Base-by-base conservation (phyloP, 768 basidiomycete genomes). In the Podaxis pistillaris region DNA sequence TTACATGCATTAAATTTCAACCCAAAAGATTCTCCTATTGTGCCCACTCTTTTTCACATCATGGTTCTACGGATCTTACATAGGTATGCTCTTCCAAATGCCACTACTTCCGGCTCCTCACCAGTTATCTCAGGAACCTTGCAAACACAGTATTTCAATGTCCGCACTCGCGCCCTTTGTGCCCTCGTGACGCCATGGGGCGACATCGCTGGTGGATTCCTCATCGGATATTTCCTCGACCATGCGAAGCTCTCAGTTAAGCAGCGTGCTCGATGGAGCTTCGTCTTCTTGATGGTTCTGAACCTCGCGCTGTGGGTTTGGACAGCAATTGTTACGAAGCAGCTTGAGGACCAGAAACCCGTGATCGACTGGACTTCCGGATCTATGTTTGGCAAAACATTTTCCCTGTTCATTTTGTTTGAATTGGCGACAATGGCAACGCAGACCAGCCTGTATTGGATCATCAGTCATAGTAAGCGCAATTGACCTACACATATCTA, bases 341-440 rank as follows among this genome's bases (percentile, higher is more conserved):
- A 71, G 47, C 67, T 73, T 24, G 67, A 73, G 59, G 72, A 72
- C 54, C 36, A 69, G 38, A 47, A 68, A 49, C 74, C 74, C 33
- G 72, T 73, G 12, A 70, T 75, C 54, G 74, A 73, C 64, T 75
- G 74, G 74, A 73, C 71, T 11, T 73, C 74, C 2, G 58, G 58
- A 7, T 64, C 65, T 26, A 63, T 71, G 40, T 75, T 75, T 49
- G 71, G 65, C 7, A 70, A 68, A 47, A 73, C 72, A 6, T 75
- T 75, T 60, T 54, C 65, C 4, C 63, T 75, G 30, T 73, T 73
- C 63, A 58, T 75, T 26, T 68, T 73, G 41, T 75, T 75, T 36
- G 73, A 75, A 56, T 65, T 73, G 24, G 73, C 68, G 26, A 73
- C 74, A 30, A 73, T 75, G 73, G 73, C 72, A 6, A 75, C 74